Base-by-base conservation (phyloP, 352 stramenopile species). In the Globisporangium viniferum region DNA sequence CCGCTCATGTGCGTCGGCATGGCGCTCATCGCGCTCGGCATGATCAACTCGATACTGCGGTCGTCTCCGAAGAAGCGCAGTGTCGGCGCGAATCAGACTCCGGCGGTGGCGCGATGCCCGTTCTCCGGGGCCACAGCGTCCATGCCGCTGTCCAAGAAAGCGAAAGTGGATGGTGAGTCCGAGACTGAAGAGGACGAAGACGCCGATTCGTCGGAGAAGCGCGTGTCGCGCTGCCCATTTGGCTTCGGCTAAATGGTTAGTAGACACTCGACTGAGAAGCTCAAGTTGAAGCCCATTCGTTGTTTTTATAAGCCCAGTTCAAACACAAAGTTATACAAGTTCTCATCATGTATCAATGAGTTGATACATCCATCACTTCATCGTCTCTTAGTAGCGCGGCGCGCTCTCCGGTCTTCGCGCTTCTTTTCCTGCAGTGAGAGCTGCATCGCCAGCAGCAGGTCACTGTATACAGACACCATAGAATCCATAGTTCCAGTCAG, bases 351-450 rank as follows among this genome's bases (percentile, higher is more conserved):
- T 39, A 39, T 12, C 35, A 39, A 12, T 39, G 35, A 12, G 15
- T n/a, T 48, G 41, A 20, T 58, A 22, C 8, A 33, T 33, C 31
- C 8, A 33, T 33, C 31, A 33, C 31, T 3, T 81, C 59, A 85
- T 8, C 79, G 82, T 35, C 77, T 69, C 56, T 75, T 74, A 58
- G 64, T 78, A 27, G 71, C 76, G 27, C 84, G 79, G 27, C 81
- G 74, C 61, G 66, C 27, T 39, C 77, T 73, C 4, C 82, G 79
- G 18, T 78, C 78, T 48, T 88, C 82, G 7, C 78, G 76, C 70
- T 91, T 93, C 64, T 86, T 84, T 64, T 91, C 81, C 67, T 91
- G 76, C 29, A 91, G 65, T 18, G 82, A 93, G 1, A 84, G 76
- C 29, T 76, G 73, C 31, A 91, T 48, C 48, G 81, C 82, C 31